These are phyloP conservation scores for Endocalyx cinctus DNA, from an alignment of 2,329 filamentous ascomycete species.

Conservation along the genomic window DNA sequence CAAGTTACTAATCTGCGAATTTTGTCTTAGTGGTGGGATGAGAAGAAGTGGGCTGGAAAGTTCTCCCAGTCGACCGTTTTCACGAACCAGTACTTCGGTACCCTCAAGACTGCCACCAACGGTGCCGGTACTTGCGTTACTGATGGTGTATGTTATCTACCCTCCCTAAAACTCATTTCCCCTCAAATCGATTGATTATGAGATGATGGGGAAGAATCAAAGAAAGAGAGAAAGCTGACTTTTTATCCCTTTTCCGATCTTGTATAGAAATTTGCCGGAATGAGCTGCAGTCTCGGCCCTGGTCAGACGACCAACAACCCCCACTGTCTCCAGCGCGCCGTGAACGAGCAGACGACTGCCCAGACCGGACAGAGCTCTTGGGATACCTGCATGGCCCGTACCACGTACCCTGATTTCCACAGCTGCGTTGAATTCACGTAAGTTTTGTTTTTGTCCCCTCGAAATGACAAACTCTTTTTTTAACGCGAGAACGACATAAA, in stretches of 20 bases:
- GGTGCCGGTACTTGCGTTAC: conserved; percentile 23
- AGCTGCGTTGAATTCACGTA: conserved; percentile 25
- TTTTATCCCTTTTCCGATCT: no score
- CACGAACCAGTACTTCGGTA: conserved; percentile 24
- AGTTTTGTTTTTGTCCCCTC: conserved; percentile 10
- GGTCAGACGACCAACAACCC: conserved; percentile 21
- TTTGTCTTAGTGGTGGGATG: conserved; percentile 32
- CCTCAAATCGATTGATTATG: no score
- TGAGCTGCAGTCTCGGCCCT: conserved; percentile 19
- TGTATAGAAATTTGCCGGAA: conserved; percentile 18
- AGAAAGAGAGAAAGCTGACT: no score
- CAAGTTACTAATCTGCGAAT: no score
- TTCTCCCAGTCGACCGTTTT: conserved; percentile 25
- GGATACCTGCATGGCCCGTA: conserved; percentile 19
- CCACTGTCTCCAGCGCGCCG: conserved; percentile 28
- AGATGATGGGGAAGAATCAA: no score
- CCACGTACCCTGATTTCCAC: conserved; percentile 25
- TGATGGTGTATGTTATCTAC: conserved; percentile 17
- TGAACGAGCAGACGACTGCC: conserved; percentile 21
- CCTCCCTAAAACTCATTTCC: neutral
- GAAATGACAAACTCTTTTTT: no score
- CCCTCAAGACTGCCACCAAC: conserved; percentile 19
- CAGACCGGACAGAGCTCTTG: conserved; percentile 21
- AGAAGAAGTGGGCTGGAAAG: conserved; percentile 28
- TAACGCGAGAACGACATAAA: conserved; percentile 4